Conservation (phyloP, 1,139 yeast genomes). For the Pichia sp. region DNA sequence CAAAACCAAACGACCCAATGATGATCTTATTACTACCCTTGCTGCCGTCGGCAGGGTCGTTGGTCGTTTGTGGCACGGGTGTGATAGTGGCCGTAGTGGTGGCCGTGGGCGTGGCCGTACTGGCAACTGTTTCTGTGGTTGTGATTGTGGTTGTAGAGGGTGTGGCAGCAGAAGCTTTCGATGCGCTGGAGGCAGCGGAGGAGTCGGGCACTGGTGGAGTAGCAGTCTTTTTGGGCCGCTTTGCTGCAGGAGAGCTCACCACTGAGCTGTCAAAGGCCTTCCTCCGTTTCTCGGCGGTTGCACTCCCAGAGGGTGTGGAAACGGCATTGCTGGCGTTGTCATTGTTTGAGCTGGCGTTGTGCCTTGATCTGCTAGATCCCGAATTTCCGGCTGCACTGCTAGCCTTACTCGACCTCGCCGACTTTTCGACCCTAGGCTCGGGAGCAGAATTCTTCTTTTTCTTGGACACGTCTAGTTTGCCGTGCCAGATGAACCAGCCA, state of each 20-base stretch:
- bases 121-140: too few relatives aligned
- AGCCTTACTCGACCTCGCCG: not conserved
- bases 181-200: too few relatives aligned
- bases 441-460: constrained; percentile 3
- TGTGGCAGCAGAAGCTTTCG: not conserved
- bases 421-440: not conserved
- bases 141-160: not conserved
- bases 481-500: constrained; percentile 94
- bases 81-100: not conserved
- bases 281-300: not conserved
- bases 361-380: not conserved
- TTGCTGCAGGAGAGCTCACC: not conserved
- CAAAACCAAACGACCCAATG: constrained; percentile 18
- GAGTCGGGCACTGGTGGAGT: not conserved
- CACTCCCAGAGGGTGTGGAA: not conserved
- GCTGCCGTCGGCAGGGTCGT: not conserved
- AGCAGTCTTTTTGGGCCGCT: not conserved
- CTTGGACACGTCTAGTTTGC: constrained; percentile 74
- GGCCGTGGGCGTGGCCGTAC: too few relatives aligned
- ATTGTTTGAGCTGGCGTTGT: not conserved
- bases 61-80: not conserved
- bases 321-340: not conserved
- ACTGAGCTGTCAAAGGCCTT: not conserved
- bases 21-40: constrained; percentile 8
- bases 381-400: not conserved